Base-by-base conservation (phyloP, 768 basidiomycete species). In the Phallus indusiatus region DNA sequence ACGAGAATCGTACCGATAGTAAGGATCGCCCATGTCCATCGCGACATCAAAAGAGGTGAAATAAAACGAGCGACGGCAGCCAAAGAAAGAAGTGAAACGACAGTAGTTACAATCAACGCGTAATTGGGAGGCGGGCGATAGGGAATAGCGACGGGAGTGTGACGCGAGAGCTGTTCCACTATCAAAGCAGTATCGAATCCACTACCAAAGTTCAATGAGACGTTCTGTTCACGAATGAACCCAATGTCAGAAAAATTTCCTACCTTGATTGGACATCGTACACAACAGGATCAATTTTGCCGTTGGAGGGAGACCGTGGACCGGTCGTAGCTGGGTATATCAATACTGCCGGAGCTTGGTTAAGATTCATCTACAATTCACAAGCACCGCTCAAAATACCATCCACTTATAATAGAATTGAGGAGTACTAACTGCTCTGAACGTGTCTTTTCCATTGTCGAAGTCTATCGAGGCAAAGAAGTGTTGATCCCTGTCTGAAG, bases 381-480 rank as follows among this genome's bases (percentile, higher is more conserved):
- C n/a, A n/a, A n/a, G n/a, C n/a, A n/a, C n/a, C n/a, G n/a, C 17
- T n/a, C 47, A 21, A 14, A 21, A 28, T 3, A 16, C 14, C n/a
- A 35, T 24, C 9, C 28, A 28, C 28, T 42, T 16, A 11, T 28
- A 46, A 21, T 35, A 34, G 56, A 54, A 22, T 21, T 52, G 21
- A 52, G 34, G 24, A 47, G 24, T 17, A 21, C 17, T 61, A 54
- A 91, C 94, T 77, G 82, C 84, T 74, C 89, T 85, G 75, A 95
- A 99, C 48, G 92, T 78, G 1, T 74, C 71, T 56, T 82, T 77
- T 8, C 82, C 86, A 37, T 88, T 77, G 66, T 89, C 83, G 68
- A 96, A 98, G 71, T 99, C 96, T 33, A 92, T 70, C 12, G 85
- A 86, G 9, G 84, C 96, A 67, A 98, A 99, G 81, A 97, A 94